A percentile compares a stretch with the other conserved stretches of the same genome.
Evolutionary conservation across 2,329 filamentous ascomycete species (phyloP).

Genomic region (Talaromyces sp.): DNA sequence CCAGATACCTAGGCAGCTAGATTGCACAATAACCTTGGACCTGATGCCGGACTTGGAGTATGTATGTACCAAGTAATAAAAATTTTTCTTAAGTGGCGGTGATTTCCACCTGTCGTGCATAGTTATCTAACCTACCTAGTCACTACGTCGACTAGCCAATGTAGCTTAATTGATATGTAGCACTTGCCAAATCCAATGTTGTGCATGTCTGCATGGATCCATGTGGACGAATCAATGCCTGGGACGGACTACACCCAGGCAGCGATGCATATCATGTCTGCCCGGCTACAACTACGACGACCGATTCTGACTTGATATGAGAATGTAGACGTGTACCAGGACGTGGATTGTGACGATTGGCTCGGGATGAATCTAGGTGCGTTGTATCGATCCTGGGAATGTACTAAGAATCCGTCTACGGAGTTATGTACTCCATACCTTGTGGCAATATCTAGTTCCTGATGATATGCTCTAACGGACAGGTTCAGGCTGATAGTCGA

Average conservation of each 20-base stretch:
- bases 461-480: not conserved
- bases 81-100: not conserved
- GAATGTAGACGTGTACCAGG: not conserved
- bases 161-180: slow-evolving; percentile 5
- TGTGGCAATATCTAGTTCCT: not conserved
- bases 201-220: slow-evolving; percentile 5
- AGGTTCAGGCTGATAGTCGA: not conserved
- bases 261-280: not conserved
- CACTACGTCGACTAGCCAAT: not conserved
- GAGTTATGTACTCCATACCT: not conserved
- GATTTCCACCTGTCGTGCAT: not conserved
- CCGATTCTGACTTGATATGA: not conserved
- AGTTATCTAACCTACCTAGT: not conserved
- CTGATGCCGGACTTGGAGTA: not conserved
- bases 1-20: not conserved
- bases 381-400: not conserved
- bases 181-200: slow-evolving; percentile 3
- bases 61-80: not conserved
- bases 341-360: slow-evolving; percentile 19
- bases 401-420: not conserved
- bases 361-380: not conserved
- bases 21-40: not conserved
- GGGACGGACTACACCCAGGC: not conserved
- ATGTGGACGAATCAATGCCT: slow-evolving; percentile 7
- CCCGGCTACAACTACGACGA: not conserved